These are phyloP conservation scores for Candida nitratophila DNA, from an alignment of 805 yeast species.

Conservation along the genomic window DNA sequence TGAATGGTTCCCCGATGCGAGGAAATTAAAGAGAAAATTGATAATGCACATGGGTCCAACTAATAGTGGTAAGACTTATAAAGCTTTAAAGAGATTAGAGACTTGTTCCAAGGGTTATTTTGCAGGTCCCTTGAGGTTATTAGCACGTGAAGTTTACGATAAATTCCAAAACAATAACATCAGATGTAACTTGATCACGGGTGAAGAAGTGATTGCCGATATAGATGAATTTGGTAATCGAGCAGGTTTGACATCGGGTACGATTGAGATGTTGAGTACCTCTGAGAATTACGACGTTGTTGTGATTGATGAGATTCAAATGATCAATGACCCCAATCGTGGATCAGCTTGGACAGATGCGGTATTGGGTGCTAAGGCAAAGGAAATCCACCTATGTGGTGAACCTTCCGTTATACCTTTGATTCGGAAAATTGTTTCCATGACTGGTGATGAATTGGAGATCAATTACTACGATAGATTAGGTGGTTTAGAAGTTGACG, in stretches of 20 bases:
- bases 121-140: constrained; percentile 88
- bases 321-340: constrained; percentile 72
- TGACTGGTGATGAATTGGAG: constrained; percentile 78
- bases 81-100: constrained; percentile 65
- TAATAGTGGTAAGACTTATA: constrained; percentile 89
- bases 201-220: constrained; percentile 84
- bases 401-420: constrained; percentile 79
- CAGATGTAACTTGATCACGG: constrained; percentile 81
- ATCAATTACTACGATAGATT: constrained; percentile 67
- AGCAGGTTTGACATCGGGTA: constrained; percentile 79
- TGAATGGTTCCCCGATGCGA: constrained; percentile 81
- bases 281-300: constrained; percentile 70
- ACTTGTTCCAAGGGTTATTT: constrained; percentile 69
- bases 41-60: constrained; percentile 98
- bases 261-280: constrained; percentile 88
- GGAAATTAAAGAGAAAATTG: constrained; percentile 69
- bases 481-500: constrained; percentile 59
- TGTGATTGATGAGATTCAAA: constrained; percentile 92
- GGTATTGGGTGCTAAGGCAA: constrained; percentile 76
- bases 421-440: constrained; percentile 45
- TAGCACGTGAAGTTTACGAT: constrained; percentile 90
- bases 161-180: constrained; percentile 60
- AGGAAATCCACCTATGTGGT: constrained; percentile 89
- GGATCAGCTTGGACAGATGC: constrained; percentile 97
- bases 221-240: constrained; percentile 60